A percentile compares a stretch with the other conserved stretches of the same genome.
These are phyloP conservation scores for Herpetomonas samuelpessoai DNA, from an alignment of 208 protist species.

Conservation along the genomic window DNA sequence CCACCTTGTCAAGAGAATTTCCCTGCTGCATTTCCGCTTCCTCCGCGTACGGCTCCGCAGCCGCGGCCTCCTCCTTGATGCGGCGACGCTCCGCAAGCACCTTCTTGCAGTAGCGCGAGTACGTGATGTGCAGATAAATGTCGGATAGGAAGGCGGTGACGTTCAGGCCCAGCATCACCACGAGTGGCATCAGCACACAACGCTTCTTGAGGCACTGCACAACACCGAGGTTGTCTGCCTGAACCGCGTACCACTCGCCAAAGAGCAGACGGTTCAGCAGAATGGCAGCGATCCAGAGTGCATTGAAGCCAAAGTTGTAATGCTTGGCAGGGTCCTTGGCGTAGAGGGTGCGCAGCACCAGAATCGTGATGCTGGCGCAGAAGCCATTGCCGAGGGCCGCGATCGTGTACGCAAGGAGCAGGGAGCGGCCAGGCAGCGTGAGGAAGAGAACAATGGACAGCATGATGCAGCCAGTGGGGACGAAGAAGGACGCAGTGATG, in stretches of 20 bases:
- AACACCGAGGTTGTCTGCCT: constrained; percentile 28
- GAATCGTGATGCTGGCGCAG: constrained; percentile 32
- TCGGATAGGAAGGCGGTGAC: constrained; percentile 26
- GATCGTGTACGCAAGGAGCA: constrained; percentile 36
- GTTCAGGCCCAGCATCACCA: constrained; percentile 31
- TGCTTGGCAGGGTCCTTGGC: constrained; percentile 49
- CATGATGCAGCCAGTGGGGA: constrained; percentile 35
- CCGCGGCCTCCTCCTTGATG: constrained; percentile 21
- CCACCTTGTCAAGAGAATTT: not conserved
- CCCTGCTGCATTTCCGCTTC: not conserved
- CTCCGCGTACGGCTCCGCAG: not conserved
- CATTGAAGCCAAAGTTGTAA: constrained; percentile 46
- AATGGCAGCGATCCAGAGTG: constrained; percentile 25
- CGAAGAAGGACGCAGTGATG: constrained; percentile 34
- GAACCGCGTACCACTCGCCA: constrained; percentile 46
- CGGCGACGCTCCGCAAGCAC: constrained; percentile 44
- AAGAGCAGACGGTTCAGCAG: constrained; percentile 53
- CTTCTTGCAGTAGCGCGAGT: constrained; percentile 32
- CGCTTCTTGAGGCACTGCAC: constrained; percentile 34
- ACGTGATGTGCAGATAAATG: constrained; percentile 28
- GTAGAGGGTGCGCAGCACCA: constrained; percentile 52
- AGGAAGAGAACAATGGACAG: constrained; percentile 35
- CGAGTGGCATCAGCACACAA: constrained; percentile 44
- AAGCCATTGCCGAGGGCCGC: constrained; percentile 47
- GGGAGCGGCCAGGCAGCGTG: constrained; percentile 14